Conservation (phyloP, 768 basidiomycete genomes). For the Calocybe gangraenosa region DNA sequence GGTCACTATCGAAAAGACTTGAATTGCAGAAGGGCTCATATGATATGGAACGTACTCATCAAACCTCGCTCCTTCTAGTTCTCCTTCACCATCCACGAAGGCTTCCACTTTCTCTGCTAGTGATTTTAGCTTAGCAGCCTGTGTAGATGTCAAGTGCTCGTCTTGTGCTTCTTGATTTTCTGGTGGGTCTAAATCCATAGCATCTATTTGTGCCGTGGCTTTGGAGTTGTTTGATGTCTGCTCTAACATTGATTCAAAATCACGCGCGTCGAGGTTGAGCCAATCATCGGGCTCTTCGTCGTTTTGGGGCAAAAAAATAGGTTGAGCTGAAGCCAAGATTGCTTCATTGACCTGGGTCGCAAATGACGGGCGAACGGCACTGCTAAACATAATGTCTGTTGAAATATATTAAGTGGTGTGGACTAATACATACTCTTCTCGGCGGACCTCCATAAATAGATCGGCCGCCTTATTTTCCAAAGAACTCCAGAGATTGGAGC, state of each 20-base stretch:
- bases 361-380: conserved; percentile 69
- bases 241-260: conserved; percentile 73
- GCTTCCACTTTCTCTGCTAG: conserved; percentile 82
- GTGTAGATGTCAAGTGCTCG: conserved; percentile 54
- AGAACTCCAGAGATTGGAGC: conserved; percentile 70
- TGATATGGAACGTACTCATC: conserved; percentile 57
- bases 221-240: conserved; percentile 28
- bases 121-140: conserved; percentile 65
- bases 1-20: conserved; percentile 42
- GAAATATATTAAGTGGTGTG: not conserved
- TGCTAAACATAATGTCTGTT: conserved; percentile 27
- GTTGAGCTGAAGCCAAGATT: conserved; percentile 30
- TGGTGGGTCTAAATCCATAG: conserved; percentile 47
- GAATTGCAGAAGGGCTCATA: conserved; percentile 4
- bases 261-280: conserved; percentile 74
- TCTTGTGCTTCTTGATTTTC: conserved; percentile 29
- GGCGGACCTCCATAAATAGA: conserved; percentile 58
- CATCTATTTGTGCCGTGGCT: conserved; percentile 17
- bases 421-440: conserved; percentile 56
- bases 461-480: conserved; percentile 69
- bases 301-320: not conserved
- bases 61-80: conserved; percentile 84
- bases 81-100: conserved; percentile 91
- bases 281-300: conserved; percentile 56
- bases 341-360: conserved; percentile 67